Evolutionary conservation across 495 filamentous ascomycete species (phyloP), one percentile per base, ranked within the genome.

Genomic region (Saxophila tyrrhenica): DNA sequence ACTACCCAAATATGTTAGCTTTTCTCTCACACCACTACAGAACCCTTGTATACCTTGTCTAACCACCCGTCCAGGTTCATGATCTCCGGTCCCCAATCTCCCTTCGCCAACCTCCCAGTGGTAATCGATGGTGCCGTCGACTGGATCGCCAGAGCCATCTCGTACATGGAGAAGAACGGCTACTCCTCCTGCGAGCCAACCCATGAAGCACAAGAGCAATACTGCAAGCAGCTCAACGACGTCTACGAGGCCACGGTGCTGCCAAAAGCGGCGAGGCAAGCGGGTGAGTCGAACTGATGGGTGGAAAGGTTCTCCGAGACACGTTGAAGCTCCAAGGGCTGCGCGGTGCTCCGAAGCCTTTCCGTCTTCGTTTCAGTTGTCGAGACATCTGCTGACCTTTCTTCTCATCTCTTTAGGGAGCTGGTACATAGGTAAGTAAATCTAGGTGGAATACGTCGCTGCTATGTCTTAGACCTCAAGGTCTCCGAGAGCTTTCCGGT

Each of bases 31-130:
- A 7, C 7, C 13, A 13, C 13, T 5, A 13, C 13, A 35, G 29
- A 35, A 13, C 7, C 29, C 13, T 35, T 35, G 29, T 13, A 7
- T 7, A 35, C n/a, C n/a, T n/a, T n/a, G 29, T 13, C 5, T 35
- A 35, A 35, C 29, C 7, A 5, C 29, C 29, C 5, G 5, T 35
- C 7, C 29, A 35, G 29, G 29, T 78, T 78, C 62, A 65, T 70
- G 52, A 22, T 53, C 3, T 74, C 73, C 58, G 76, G 75, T 0
- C 67, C 71, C 3, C 71, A 73, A 23, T 70, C 72, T 0, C 65
- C 71, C 0, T 64, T 80, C 29, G 64, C 62, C 41, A 80, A 78
- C 58, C 73, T 74, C 1, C 77, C 77, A 0, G 67, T 69, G 0
- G 67, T 60, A 16, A 63, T 75, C 20, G 75, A 78, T 54, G 62